Percentiles rank a stretch among this genome's conserved stretches.
These are phyloP conservation scores for Plectosphaerella sp. DNA, from an alignment of 2,329 filamentous ascomycete species.

Conservation along the genomic window DNA sequence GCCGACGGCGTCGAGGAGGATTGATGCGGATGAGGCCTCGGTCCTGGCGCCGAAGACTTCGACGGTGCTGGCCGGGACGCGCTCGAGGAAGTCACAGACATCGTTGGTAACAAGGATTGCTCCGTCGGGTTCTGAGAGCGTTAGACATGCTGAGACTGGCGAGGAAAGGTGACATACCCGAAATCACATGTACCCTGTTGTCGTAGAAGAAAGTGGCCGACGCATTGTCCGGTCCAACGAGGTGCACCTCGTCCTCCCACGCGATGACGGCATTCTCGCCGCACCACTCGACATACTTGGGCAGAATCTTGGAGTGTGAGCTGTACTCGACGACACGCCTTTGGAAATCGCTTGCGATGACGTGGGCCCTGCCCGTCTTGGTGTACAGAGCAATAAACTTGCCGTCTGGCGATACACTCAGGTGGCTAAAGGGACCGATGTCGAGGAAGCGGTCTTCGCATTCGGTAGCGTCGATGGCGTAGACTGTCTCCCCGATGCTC, in stretches of 20 bases:
- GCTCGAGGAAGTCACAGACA: constrained; percentile 95
- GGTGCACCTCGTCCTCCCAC: constrained; percentile 96
- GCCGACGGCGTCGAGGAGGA: constrained; percentile 88
- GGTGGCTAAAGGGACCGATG: constrained; percentile 87
- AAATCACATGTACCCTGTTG: constrained; percentile 80
- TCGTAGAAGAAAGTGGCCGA: constrained; percentile 83
- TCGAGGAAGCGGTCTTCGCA: constrained; percentile 88
- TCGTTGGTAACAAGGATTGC: constrained; percentile 86
- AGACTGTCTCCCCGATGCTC: constrained; percentile 78
- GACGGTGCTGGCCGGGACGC: constrained; percentile 79
- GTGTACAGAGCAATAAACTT: constrained; percentile 86
- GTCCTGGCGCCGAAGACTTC: constrained; percentile 88
- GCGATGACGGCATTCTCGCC: constrained; percentile 92
- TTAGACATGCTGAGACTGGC: constrained; percentile 11
- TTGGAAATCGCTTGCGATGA: constrained; percentile 94
- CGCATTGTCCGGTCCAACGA: constrained; percentile 80
- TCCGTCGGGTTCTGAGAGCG: constrained; percentile 65
- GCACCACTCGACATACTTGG: constrained; percentile 91
- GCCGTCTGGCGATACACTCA: constrained; percentile 87
- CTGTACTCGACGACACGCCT: constrained; percentile 89
- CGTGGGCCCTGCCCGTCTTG: constrained; percentile 77
- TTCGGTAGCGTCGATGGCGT: constrained; percentile 82
- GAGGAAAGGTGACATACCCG: constrained; percentile 52
- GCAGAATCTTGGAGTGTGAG: constrained; percentile 77
- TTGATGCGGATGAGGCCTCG: constrained; percentile 82